These are phyloP conservation scores for Plectosphaerella cucumerina DNA, from an alignment of 2,329 filamentous ascomycete species.

Conservation along the genomic window DNA sequence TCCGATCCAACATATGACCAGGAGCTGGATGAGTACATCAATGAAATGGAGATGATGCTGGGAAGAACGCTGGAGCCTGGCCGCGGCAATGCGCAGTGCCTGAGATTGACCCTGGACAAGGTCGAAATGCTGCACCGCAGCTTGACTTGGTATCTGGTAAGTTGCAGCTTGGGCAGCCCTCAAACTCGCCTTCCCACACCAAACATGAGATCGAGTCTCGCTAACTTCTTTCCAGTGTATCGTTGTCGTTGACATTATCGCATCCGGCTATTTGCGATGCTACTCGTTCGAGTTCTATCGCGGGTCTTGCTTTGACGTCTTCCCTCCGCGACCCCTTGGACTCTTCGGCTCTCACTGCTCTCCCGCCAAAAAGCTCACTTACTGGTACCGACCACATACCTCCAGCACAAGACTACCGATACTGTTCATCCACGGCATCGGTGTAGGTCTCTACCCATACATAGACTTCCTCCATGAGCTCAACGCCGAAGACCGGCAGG, in stretches of 20 bases:
- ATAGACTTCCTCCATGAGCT: conserved; percentile 51
- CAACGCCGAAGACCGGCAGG: conserved; percentile 23
- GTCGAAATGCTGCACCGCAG: conserved; percentile 58
- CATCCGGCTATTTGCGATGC: conserved; percentile 45
- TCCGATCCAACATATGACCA: conserved; percentile 26
- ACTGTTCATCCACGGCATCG: conserved; percentile 68
- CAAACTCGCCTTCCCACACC: no score
- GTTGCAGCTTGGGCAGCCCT: conserved; percentile 51
- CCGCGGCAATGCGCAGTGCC: conserved; percentile 47
- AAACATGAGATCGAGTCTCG: conserved; percentile 26
- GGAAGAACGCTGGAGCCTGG: conserved; percentile 48
- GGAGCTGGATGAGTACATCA: conserved; percentile 41
- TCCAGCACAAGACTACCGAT: conserved; percentile 52
- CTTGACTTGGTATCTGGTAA: conserved; percentile 57
- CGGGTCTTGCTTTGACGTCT: conserved; percentile 35
- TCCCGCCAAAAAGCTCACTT: conserved; percentile 45
- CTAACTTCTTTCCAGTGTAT: background rate
- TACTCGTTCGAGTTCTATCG: conserved; percentile 21
- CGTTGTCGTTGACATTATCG: conserved; percentile 20
- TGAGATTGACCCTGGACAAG: conserved; percentile 62
- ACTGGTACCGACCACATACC: conserved; percentile 63
- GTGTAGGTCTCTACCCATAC: conserved; percentile 63
- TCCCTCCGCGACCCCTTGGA: conserved; percentile 52
- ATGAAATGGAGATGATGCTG: conserved; percentile 47
- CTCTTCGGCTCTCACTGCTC: conserved; percentile 41